phyloP scores from a whole-genome alignment of 768 basidiomycete species.

The Auricularia cornea region DNA sequence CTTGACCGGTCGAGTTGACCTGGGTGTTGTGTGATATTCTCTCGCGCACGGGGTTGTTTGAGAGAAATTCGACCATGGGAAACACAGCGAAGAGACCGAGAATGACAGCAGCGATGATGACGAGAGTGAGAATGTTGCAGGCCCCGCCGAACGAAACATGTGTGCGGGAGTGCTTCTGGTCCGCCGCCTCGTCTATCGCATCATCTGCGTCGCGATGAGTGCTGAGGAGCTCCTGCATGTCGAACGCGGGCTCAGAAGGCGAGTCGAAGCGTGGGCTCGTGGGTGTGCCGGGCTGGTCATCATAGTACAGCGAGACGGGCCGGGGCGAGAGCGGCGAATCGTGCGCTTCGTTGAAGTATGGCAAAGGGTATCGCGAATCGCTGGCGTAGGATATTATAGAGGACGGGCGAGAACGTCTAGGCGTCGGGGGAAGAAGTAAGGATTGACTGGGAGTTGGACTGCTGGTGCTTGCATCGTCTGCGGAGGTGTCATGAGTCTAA shows the following conservation, averaged over 20 bases:
- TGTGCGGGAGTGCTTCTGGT: conserved; percentile 51
- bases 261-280: too few species aligned
- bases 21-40: conserved; percentile 55
- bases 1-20: conserved; percentile 64
- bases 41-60: conserved; percentile 25
- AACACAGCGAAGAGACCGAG: conserved; percentile 60
- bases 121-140: conserved; percentile 45
- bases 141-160: conserved; percentile 50
- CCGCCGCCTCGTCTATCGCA: conserved; percentile 78
- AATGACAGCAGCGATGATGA: conserved; percentile 47
- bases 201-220: conserved; percentile 63
- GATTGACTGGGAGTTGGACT: too few species aligned
- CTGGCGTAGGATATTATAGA: not conserved
- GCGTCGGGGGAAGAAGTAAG: not conserved
- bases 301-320: not conserved
- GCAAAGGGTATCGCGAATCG: not conserved
- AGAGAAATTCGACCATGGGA: conserved; percentile 73
- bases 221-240: not conserved
- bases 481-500: too few species aligned
- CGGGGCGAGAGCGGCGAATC: not conserved
- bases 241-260: too few species aligned
- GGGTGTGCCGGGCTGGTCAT: not conserved
- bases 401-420: not conserved
- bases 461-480: too few species aligned
- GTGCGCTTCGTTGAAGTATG: not conserved